phyloP scores from a whole-genome alignment of 306 rosid genomes.

The Medicago ruthenica region DNA sequence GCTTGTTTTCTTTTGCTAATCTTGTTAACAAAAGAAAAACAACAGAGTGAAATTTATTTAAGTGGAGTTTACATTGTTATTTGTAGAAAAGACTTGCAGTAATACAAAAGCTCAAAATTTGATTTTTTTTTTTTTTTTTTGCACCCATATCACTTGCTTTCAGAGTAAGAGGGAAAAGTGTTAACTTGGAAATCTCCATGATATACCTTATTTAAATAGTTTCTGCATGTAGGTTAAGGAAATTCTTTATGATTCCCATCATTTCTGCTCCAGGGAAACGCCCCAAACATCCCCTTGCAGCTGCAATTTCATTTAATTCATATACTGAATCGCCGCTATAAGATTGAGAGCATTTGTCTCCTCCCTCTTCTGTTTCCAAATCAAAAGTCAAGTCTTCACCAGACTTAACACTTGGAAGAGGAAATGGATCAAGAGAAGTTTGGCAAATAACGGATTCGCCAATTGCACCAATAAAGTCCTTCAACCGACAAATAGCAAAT shows the following conservation, averaged over 20 bases:
- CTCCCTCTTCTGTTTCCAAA: constrained; percentile 46
- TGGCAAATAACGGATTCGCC: constrained; percentile 66
- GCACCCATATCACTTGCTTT: constrained; percentile 15
- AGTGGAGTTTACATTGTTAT: constrained; percentile 16
- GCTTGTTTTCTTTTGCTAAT: neutral
- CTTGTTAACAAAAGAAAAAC: neutral
- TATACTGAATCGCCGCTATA: constrained; percentile 74
- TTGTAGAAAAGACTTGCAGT: constrained; percentile 32
- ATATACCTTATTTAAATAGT: constrained; percentile 34
- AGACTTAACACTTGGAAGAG: constrained; percentile 68
- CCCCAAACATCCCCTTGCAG: constrained; percentile 88
- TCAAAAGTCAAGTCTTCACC: constrained; percentile 56
- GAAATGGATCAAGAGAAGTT: constrained; percentile 73
- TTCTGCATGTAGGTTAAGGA: constrained; percentile 53
- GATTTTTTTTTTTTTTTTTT: neutral
- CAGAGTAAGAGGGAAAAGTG: constrained; percentile 16
- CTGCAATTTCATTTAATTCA: constrained; percentile 73
- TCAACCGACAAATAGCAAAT: constrained; percentile 72
- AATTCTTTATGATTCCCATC: constrained; percentile 88
- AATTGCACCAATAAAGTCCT: constrained; percentile 68
- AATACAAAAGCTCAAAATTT: constrained; percentile 23
- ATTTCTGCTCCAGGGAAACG: constrained; percentile 95
- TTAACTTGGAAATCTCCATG: constrained; percentile 26
- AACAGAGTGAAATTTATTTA: neutral
- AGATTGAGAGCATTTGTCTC: constrained; percentile 45